Conservation (phyloP, 2,329 filamentous ascomycete genomes). For the Cladophialophora immunda region DNA sequence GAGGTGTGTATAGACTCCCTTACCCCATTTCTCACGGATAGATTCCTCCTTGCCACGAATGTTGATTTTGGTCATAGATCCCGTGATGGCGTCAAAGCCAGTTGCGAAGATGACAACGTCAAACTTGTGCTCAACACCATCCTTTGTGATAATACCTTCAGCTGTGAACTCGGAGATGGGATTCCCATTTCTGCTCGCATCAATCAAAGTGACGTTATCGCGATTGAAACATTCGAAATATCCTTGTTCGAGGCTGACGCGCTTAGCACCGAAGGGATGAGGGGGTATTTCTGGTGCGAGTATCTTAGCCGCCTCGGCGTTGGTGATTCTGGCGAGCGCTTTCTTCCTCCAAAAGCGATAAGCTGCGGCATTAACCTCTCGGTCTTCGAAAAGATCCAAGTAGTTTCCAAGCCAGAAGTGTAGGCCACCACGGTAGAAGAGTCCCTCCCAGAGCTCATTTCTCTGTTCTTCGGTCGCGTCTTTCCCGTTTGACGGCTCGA, state of each 20-base stretch:
- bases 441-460: conserved; percentile 56
- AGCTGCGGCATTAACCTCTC: conserved; percentile 60
- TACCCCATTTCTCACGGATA: conserved; percentile 47
- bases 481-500: conserved; percentile 60
- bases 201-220: conserved; percentile 52
- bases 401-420: conserved; percentile 61
- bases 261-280: conserved; percentile 64
- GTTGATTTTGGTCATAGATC: conserved; percentile 49
- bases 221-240: conserved; percentile 60
- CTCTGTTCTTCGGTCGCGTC: conserved; percentile 38
- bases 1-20: conserved; percentile 49
- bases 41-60: conserved; percentile 48
- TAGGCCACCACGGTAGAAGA: conserved; percentile 64
- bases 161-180: conserved; percentile 29
- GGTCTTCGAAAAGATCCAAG: conserved; percentile 50
- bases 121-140: conserved; percentile 49
- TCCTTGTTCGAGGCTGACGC: conserved; percentile 56
- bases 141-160: conserved; percentile 51
- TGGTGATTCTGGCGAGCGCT: conserved; percentile 58
- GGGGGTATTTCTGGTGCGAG: conserved; percentile 62
- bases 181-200: conserved; percentile 7
- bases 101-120: conserved; percentile 53
- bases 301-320: conserved; percentile 59
- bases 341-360: conserved; percentile 66
- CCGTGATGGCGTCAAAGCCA: conserved; percentile 55